Evolutionary conservation across 805 yeast genomes (phyloP).

Genomic region (Teunomyces gatunensis): DNA sequence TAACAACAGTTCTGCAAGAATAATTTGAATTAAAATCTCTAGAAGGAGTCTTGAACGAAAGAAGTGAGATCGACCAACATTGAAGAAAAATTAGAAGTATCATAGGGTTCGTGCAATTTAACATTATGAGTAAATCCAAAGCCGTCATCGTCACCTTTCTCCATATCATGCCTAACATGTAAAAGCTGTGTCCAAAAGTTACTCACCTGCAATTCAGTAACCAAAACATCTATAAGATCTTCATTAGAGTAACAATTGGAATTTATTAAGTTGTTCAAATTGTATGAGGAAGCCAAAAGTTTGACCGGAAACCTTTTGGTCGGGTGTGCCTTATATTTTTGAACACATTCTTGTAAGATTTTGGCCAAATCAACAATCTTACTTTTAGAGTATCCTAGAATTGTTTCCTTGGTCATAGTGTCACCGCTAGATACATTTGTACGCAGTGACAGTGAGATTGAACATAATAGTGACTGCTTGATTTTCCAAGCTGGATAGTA

Average conservation of each 20-base stretch:
- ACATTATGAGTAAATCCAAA: neutral
- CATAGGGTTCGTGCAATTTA: too few relatives aligned
- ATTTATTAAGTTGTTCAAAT: neutral
- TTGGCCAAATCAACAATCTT: neutral
- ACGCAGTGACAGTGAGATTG: neutral
- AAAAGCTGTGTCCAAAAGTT: constrained; percentile 11
- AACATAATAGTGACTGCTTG: constrained; percentile 5
- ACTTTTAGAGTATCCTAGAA: neutral
- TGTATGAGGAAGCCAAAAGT: neutral
- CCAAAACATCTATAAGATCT: neutral
- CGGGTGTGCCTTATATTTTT: neutral
- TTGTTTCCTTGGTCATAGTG: neutral
- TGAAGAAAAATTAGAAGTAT: too few relatives aligned
- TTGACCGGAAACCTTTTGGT: neutral
- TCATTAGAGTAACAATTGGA: neutral
- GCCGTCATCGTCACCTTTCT: neutral
- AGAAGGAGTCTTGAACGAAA: too few relatives aligned
- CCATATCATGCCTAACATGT: neutral
- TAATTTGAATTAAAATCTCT: too few relatives aligned
- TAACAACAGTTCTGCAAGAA: neutral
- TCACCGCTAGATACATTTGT: neutral
- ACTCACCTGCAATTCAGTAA: constrained; percentile 7
- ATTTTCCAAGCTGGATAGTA: constrained; percentile 10
- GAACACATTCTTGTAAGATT: neutral
- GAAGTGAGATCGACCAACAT: too few relatives aligned